A percentile compares a stretch with the other conserved stretches of the same genome.
Conservation (phyloP, 176 grass and related monocot genomes). For the Avena atlantica region DNA sequence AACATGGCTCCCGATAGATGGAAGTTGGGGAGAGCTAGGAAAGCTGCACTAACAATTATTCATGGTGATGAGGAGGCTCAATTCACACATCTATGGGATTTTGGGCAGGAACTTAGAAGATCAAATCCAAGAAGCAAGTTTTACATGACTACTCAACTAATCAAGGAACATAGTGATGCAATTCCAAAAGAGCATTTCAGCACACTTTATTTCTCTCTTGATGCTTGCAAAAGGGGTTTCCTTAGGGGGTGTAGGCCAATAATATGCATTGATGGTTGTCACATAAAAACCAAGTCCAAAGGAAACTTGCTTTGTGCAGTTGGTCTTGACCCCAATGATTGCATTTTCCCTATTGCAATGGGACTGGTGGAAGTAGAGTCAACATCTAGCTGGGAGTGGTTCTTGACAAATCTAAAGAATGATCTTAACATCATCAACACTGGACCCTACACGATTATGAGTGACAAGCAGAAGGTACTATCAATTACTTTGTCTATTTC, state of each 20-base stretch:
- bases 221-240: not conserved
- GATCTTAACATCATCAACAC: too few species aligned
- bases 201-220: not conserved
- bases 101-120: not conserved
- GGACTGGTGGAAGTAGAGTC: too few species aligned
- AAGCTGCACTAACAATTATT: conserved; percentile 10
- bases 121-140: not conserved
- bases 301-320: too few species aligned
- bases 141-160: not conserved
- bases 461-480: too few species aligned
- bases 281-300: too few species aligned
- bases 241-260: not conserved
- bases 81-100: not conserved
- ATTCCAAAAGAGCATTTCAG: not conserved
- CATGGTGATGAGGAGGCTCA: conserved; percentile 19
- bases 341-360: too few species aligned
- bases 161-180: not conserved
- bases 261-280: not conserved
- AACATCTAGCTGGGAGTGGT: too few species aligned
- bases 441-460: too few species aligned
- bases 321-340: too few species aligned
- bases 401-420: too few species aligned
- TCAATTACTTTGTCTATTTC: too few species aligned
- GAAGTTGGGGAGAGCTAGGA: not conserved
- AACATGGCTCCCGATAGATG: not conserved